Evolutionary conservation across 805 yeast genomes (phyloP).

Genomic region (Cyberlindnera mycetangii): DNA sequence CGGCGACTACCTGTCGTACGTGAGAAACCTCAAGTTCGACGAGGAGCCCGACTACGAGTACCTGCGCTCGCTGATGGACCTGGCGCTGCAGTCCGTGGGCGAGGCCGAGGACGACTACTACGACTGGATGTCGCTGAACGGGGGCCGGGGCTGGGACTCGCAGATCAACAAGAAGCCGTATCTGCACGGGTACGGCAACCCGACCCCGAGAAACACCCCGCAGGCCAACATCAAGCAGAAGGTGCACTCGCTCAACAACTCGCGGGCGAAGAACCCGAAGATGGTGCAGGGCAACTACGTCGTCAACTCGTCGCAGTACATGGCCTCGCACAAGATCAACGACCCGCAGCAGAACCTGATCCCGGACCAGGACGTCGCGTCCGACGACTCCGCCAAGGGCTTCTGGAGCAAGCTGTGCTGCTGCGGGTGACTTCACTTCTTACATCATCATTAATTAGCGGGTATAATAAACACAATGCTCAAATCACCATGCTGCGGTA

Average conservation of each 20-base stretch:
- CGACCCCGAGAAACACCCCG: constrained; percentile 54
- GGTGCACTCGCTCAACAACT: constrained; percentile 28
- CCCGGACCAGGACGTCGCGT: constrained; percentile 21
- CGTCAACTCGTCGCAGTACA: constrained; percentile 28
- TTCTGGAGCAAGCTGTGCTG: constrained; percentile 29
- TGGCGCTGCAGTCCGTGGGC: constrained; percentile 70
- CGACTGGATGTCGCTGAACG: constrained; percentile 97
- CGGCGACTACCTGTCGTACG: constrained; percentile 86
- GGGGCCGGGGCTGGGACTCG: constrained; percentile 95
- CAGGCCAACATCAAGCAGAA: constrained; percentile 27
- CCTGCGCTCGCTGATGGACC: constrained; percentile 71
- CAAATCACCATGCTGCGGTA: constrained; percentile 1
- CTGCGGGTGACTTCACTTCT: constrained; percentile 19
- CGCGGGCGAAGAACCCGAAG: constrained; percentile 29
- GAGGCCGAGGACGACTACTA: constrained; percentile 82
- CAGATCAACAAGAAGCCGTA: constrained; percentile 87
- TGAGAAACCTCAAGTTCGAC: constrained; percentile 86
- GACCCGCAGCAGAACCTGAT: constrained; percentile 28
- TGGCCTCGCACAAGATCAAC: constrained; percentile 23
- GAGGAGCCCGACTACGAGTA: constrained; percentile 94
- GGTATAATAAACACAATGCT: too few relatives aligned
- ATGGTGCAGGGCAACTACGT: constrained; percentile 23
- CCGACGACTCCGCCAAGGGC: constrained; percentile 24
- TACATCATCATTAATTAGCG: too few relatives aligned
- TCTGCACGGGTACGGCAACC: constrained; percentile 94